phyloP scores from a whole-genome alignment of 2,329 filamentous ascomycete species.

The Talaromyces amestolkiae region DNA sequence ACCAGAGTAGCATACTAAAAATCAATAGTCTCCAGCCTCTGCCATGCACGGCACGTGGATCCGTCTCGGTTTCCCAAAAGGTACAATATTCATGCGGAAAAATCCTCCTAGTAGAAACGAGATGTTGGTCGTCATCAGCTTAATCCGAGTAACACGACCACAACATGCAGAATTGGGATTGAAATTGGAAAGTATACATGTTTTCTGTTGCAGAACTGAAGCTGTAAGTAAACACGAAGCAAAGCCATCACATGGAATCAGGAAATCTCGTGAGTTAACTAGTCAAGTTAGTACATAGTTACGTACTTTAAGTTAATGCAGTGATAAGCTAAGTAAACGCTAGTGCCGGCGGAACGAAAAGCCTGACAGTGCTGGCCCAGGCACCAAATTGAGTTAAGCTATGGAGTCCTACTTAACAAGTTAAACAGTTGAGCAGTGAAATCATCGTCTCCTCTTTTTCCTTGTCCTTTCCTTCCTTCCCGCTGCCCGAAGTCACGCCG shows the following conservation, averaged over 20 bases:
- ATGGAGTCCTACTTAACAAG: background rate
- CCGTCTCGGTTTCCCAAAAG: background rate
- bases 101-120: background rate
- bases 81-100: background rate
- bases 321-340: no score
- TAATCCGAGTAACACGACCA: background rate
- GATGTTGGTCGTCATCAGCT: background rate
- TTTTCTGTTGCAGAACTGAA: background rate
- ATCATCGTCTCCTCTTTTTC: constrained; percentile 12
- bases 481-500: background rate
- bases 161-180: background rate
- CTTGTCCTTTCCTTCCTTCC: background rate
- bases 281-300: background rate
- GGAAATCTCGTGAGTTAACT: background rate
- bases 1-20: constrained; percentile 1
- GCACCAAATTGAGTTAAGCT: background rate
- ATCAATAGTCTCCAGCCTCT: constrained; percentile 1
- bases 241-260: background rate
- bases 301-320: no score
- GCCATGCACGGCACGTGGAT: constrained; percentile 1
- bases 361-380: background rate
- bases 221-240: background rate
- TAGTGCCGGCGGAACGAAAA: background rate
- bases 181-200: background rate
- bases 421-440: background rate